phyloP scores from a whole-genome alignment of 2,329 filamentous ascomycete species.

The Rugonectria rugulosa region DNA sequence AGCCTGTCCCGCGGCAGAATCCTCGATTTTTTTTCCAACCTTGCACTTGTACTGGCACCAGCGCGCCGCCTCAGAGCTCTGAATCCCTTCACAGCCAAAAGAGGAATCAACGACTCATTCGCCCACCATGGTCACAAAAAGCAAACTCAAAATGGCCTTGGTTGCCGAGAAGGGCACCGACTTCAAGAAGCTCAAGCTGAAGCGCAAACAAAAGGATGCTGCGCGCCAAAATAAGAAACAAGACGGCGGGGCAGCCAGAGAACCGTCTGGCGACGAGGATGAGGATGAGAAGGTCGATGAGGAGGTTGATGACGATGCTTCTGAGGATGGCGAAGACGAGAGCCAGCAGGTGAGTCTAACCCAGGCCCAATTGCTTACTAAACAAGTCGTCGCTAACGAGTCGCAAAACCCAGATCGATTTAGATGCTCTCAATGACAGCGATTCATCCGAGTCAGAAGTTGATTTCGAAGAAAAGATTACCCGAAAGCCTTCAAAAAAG shows the following conservation, averaged over 20 bases:
- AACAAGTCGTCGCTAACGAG: neutral
- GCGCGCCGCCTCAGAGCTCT: neutral
- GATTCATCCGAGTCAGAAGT: conserved; percentile 74
- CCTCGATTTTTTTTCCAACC: conserved; percentile 41
- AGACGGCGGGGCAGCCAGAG: conserved; percentile 35
- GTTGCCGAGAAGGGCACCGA: conserved; percentile 63
- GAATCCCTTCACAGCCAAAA: neutral
- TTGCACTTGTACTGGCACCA: conserved; percentile 28
- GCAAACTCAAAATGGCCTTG: conserved; percentile 62
- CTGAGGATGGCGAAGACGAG: conserved; percentile 42
- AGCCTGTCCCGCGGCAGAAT: conserved; percentile 38
- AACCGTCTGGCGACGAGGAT: conserved; percentile 43
- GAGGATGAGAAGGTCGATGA: conserved; percentile 39
- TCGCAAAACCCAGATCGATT: conserved; percentile 53
- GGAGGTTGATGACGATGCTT: conserved; percentile 47
- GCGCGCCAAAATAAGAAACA: conserved; percentile 48
- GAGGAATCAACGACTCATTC: no score
- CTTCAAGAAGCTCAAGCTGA: conserved; percentile 59
- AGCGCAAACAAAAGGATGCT: conserved; percentile 56
- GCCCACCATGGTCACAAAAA: conserved; percentile 51
- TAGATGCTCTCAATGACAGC: conserved; percentile 66
- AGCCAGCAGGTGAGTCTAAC: conserved; percentile 37
- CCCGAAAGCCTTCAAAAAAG: conserved; percentile 54
- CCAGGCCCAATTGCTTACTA: neutral
- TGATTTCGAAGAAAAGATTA: conserved; percentile 77